phyloP scores from a whole-genome alignment of 257 asterid species.

The Fraxinus excelsior region DNA sequence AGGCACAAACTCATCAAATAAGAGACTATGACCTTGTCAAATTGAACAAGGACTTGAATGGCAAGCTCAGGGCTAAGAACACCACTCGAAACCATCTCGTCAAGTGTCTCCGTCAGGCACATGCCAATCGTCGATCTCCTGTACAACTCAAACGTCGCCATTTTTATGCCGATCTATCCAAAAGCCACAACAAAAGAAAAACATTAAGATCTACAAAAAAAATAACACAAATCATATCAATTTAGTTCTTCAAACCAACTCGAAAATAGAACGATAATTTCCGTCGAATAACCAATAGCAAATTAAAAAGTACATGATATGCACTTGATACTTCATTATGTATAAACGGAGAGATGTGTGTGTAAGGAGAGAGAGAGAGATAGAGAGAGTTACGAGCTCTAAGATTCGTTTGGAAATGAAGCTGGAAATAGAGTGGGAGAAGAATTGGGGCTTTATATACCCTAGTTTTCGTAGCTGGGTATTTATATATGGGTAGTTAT shows the following conservation, averaged over 20 bases:
- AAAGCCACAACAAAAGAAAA: neutral
- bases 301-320: slow-evolving; percentile 13
- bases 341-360: neutral
- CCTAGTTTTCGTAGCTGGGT: slow-evolving; percentile 43
- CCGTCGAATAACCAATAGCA: neutral
- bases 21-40: slow-evolving; percentile 42
- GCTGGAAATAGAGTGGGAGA: slow-evolving; percentile 39
- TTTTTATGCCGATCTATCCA: slow-evolving; percentile 19
- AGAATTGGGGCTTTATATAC: slow-evolving; percentile 51
- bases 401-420: neutral
- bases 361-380: neutral
- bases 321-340: neutral
- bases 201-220: neutral
- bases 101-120: slow-evolving; percentile 60
- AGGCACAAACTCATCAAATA: neutral
- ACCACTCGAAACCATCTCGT: slow-evolving; percentile 50
- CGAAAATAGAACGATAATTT: neutral
- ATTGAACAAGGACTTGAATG: slow-evolving; percentile 60
- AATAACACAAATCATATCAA: neutral
- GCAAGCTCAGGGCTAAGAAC: slow-evolving; percentile 53
- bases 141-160: slow-evolving; percentile 62
- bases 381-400: neutral
- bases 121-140: slow-evolving; percentile 61
- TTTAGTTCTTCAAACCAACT: neutral
- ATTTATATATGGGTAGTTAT: neutral